phyloP scores from a whole-genome alignment of 1,284 basidiomycete species.

The Ustilago curta region DNA sequence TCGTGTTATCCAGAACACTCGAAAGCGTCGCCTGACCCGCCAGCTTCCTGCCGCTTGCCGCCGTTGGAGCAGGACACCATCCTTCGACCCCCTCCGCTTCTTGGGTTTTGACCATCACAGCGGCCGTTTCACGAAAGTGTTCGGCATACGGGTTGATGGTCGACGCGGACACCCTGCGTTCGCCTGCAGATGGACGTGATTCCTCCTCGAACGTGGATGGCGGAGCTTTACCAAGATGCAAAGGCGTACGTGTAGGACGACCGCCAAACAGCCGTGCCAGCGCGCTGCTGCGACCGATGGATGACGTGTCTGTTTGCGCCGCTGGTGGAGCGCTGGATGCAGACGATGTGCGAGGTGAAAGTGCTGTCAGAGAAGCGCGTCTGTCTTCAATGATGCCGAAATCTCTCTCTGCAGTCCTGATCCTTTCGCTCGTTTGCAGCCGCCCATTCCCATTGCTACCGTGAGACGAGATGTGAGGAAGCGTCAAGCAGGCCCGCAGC shows the following conservation, averaged over 20 bases:
- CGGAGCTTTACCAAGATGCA: slow-evolving; percentile 13
- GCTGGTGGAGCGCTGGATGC: background rate
- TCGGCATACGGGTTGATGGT: slow-evolving; percentile 71
- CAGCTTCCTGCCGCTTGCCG: slow-evolving; percentile 5
- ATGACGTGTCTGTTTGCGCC: background rate
- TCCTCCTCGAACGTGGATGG: background rate
- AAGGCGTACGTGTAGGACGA: slow-evolving; percentile 22
- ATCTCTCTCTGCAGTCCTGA: slow-evolving; percentile 16
- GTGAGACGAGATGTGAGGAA: slow-evolving; percentile 17
- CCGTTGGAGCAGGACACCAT: slow-evolving; percentile 24
- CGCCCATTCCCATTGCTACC: background rate
- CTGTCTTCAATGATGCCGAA: slow-evolving; percentile 40
- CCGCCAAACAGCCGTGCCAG: slow-evolving; percentile 47
- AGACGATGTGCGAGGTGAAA: background rate
- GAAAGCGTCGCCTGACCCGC: slow-evolving; percentile 77
- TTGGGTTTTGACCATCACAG: slow-evolving; percentile 80
- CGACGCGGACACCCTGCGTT: slow-evolving; percentile 32
- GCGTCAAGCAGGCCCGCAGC: slow-evolving; percentile 18
- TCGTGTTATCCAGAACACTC: slow-evolving; percentile 89
- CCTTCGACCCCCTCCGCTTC: slow-evolving; percentile 71
- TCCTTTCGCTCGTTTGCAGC: slow-evolving; percentile 14
- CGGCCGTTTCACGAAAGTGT: slow-evolving; percentile 84
- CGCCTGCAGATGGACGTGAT: slow-evolving; percentile 13
- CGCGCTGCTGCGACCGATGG: slow-evolving; percentile 23
- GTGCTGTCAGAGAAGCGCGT: slow-evolving; percentile 13